Conservation (phyloP, 768 basidiomycete species). For the Hemileccinum impolitum region DNA sequence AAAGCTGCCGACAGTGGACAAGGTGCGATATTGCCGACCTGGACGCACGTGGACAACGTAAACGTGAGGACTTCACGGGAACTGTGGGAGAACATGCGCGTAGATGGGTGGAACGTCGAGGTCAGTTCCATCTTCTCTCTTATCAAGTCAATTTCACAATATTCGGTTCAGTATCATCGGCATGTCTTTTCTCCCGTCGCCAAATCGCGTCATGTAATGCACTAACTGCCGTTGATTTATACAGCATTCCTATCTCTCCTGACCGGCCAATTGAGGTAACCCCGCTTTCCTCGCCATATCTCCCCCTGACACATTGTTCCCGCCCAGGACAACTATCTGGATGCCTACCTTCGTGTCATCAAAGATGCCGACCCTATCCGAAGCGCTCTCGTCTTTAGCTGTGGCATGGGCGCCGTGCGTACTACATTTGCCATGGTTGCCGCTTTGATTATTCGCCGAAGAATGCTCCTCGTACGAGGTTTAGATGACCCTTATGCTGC, state of each 20-base stretch:
- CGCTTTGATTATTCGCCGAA: slow-evolving; percentile 80
- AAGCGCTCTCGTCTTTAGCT: slow-evolving; percentile 89
- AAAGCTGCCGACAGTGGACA: slow-evolving; percentile 59
- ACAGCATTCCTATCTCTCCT: slow-evolving; percentile 90
- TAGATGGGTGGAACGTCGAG: slow-evolving; percentile 90
- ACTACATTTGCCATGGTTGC: slow-evolving; percentile 98
- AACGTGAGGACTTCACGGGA: slow-evolving; percentile 88
- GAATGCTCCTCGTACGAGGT: slow-evolving; percentile 61
- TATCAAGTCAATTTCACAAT: slow-evolving; percentile 9
- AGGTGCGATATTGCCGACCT: slow-evolving; percentile 85
- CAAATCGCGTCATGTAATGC: neutral
- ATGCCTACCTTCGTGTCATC: slow-evolving; percentile 85
- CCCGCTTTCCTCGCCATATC: neutral
- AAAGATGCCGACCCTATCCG: slow-evolving; percentile 71
- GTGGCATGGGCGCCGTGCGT: slow-evolving; percentile 95
- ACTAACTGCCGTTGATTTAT: slow-evolving; percentile 10
- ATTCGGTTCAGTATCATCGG: slow-evolving; percentile 66
- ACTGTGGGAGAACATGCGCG: slow-evolving; percentile 76
- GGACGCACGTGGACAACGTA: slow-evolving; percentile 82
- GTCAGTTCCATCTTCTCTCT: slow-evolving; percentile 33
- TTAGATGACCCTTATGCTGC: slow-evolving; percentile 74
- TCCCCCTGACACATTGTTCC: neutral
- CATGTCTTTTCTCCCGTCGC: slow-evolving; percentile 28
- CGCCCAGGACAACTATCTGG: slow-evolving; percentile 85
- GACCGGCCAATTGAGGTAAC: slow-evolving; percentile 85